These are phyloP conservation scores for Alternaria conjuncta DNA, from an alignment of 2,329 filamentous ascomycete species.

Conservation along the genomic window DNA sequence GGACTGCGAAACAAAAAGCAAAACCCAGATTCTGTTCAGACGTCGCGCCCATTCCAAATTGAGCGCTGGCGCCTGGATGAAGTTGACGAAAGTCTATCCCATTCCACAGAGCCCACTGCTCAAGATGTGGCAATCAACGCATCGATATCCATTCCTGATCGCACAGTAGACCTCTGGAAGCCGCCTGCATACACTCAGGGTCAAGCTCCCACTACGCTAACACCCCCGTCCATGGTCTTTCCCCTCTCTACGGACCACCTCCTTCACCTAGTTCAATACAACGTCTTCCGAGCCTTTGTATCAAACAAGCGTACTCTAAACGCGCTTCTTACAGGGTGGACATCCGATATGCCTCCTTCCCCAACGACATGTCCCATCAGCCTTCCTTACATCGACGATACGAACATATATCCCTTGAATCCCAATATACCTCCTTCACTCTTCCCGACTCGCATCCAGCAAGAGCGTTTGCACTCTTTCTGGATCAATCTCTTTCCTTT, in stretches of 20 bases:
- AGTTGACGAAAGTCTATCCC: not conserved
- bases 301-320: conserved; percentile 42
- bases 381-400: conserved; percentile 9
- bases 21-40: not conserved
- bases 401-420: conserved; percentile 7
- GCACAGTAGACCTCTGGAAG: not conserved
- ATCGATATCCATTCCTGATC: not conserved
- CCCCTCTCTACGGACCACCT: conserved; percentile 35
- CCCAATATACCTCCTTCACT: conserved; percentile 39
- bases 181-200: not conserved
- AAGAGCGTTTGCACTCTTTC: conserved; percentile 59
- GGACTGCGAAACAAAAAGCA: not conserved
- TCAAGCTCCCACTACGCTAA: not conserved
- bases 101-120: not conserved
- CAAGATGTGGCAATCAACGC: not conserved
- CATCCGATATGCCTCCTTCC: not conserved
- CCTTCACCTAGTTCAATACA: conserved; percentile 48
- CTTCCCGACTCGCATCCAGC: conserved; percentile 59
- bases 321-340: conserved; percentile 9
- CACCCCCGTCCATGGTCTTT: conserved; percentile 1
- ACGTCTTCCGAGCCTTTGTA: conserved; percentile 46
- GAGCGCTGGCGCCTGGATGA: conserved; percentile 3
- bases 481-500: conserved; percentile 64
- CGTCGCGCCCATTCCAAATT: not conserved
- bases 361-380: conserved; percentile 7